Conservation (phyloP, 768 basidiomycete species). For the Hypholoma fasciculare region DNA sequence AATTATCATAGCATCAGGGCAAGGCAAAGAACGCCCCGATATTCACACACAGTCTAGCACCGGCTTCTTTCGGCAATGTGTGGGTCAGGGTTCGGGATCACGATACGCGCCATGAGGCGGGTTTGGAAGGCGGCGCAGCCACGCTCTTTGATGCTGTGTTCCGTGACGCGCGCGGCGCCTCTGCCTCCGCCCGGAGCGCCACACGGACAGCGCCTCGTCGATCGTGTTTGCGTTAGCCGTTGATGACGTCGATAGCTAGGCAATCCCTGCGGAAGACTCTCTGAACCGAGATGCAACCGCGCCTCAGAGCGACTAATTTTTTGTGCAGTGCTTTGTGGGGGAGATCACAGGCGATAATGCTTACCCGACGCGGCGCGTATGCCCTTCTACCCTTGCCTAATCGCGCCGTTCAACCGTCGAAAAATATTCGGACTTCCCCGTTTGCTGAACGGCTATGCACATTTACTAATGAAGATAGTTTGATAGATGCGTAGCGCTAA, state of each 20-base stretch:
- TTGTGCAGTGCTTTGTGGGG: too few species aligned
- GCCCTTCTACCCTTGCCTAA: too few species aligned
- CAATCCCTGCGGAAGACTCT: too few species aligned
- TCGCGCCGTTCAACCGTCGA: too few species aligned
- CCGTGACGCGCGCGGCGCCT: conserved; percentile 3
- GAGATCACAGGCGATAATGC: too few species aligned
- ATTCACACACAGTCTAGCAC: background rate
- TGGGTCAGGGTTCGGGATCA: background rate
- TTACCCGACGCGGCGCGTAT: too few species aligned
- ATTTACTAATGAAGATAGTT: background rate
- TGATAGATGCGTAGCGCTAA: background rate
- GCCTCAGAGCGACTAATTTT: too few species aligned
- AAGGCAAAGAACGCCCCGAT: background rate
- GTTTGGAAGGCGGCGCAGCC: conserved; percentile 4
- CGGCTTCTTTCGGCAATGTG: background rate
- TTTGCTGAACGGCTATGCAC: background rate
- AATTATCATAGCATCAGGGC: background rate
- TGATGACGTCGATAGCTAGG: conserved; percentile 11
- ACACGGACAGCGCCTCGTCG: conserved; percentile 10
- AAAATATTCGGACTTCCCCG: too few species aligned
- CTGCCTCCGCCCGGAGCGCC: background rate
- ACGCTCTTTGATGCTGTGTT: conserved; percentile 10
- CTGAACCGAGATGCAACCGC: too few species aligned
- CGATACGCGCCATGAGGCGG: conserved; percentile 14
- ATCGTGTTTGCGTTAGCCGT: background rate